Evolutionary conservation across 2,329 filamentous ascomycete species (phyloP), one percentile per base, ranked within the genome.

Genomic region (Aspergillus spinulosporus): DNA sequence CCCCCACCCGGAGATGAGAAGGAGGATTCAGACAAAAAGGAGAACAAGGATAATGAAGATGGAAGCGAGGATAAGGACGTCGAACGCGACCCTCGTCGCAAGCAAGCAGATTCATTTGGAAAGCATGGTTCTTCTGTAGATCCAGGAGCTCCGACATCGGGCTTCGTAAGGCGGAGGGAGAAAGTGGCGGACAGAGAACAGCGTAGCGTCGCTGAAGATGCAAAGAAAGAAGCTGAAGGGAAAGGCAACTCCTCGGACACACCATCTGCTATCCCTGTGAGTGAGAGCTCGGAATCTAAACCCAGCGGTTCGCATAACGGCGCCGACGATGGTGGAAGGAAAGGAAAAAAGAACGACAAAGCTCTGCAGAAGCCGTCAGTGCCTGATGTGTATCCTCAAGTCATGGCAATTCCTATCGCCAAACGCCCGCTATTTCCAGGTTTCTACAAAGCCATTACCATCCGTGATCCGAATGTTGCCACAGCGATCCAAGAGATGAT

Each of bases 361-460:
- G 87, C 89, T 26, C 80, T 97, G 39, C 86, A 91, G 66, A 97
- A 97, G 76, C 89, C 92, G 1, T 85, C 88, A 2, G 88, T 97
- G 11, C 94, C 94, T 11, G 94, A 99, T 59, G 87, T 97, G 43
- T 99, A 99, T 72, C 94, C 94, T 3, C 94, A 97, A 72, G 92
- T 99, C 54, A 90, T 99, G 83, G 93, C 93, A 2, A 96, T 99
- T 54, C 94, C 94, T 5, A 97, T 99, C 67, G 89, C 91, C 29
- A 92, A 95, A 73, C 84, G 94, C 52, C 94, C 94, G 8, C 79
- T 99, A 9, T 99, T 97, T 75, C 94, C 94, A 1, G 94, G 94
- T 1, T 99, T 97, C 76, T 99, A 99, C 80, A 99, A 99, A 76
- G 93, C 94, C 7, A 94, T 99, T 64, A 99, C 93, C 3, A 96